Conservation (phyloP, 495 filamentous ascomycete genomes). For the Neurospora sp. region DNA sequence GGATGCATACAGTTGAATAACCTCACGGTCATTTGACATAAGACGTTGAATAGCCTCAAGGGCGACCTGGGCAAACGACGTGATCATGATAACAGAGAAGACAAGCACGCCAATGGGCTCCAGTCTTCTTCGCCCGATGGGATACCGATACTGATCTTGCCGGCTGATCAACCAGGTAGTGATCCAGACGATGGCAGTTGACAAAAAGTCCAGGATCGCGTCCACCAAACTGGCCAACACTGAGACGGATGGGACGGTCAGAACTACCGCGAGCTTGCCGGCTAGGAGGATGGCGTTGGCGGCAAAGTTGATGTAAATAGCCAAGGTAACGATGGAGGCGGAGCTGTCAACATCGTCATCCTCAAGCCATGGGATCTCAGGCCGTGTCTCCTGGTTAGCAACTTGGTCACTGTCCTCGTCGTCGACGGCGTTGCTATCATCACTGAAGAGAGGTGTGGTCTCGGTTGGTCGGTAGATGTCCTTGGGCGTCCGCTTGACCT, state of each 20-base stretch:
- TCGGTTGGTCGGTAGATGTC: slow-evolving; percentile 73
- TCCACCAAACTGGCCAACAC: slow-evolving; percentile 85
- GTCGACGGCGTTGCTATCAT: slow-evolving; percentile 20
- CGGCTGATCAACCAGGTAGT: slow-evolving; percentile 66
- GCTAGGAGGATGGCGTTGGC: slow-evolving; percentile 70
- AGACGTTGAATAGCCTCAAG: slow-evolving; percentile 61
- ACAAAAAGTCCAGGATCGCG: slow-evolving; percentile 75
- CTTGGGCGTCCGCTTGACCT: slow-evolving; percentile 62
- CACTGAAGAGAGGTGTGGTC: slow-evolving; percentile 48
- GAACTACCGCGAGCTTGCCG: slow-evolving; percentile 70
- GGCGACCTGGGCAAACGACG: slow-evolving; percentile 76
- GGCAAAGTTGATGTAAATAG: slow-evolving; percentile 78
- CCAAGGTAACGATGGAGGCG: slow-evolving; percentile 58
- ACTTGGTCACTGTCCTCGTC: slow-evolving; percentile 16
- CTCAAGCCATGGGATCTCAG: slow-evolving; percentile 45
- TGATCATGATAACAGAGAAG: slow-evolving; percentile 78
- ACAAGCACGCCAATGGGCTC: slow-evolving; percentile 73
- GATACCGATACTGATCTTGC: slow-evolving; percentile 73
- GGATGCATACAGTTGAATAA: slow-evolving; percentile 51
- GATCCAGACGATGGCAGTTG: slow-evolving; percentile 76
- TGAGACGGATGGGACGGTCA: slow-evolving; percentile 73
- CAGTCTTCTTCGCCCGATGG: slow-evolving; percentile 62
- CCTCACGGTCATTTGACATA: slow-evolving; percentile 48
- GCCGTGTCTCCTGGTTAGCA: slow-evolving; percentile 15
- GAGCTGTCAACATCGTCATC: slow-evolving; percentile 50